phyloP scores from a whole-genome alignment of 257 asterid genomes.

The Gynochthodes officinalis region DNA sequence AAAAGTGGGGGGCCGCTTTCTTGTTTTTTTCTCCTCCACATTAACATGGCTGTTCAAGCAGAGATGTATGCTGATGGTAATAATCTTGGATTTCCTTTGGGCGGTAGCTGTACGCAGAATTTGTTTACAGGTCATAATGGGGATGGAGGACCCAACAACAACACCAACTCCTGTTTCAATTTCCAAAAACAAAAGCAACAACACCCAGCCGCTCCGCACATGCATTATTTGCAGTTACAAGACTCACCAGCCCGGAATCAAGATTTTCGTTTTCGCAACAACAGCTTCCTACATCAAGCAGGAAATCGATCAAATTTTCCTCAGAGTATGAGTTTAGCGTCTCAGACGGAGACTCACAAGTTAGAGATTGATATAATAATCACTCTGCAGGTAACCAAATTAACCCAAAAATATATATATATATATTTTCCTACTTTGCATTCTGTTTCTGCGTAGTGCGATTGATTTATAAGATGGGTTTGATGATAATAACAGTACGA shows the following conservation, averaged over 20 bases:
- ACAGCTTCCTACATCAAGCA: background rate
- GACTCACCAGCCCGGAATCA: constrained; percentile 23
- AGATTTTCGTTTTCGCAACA: background rate
- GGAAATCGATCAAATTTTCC: constrained; percentile 18
- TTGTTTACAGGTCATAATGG: constrained; percentile 37
- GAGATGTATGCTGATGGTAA: constrained; percentile 38
- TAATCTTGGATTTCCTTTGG: constrained; percentile 37
- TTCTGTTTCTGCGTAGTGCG: too few species aligned
- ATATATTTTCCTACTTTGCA: background rate
- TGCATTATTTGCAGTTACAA: constrained; percentile 34
- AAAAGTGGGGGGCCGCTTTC: too few species aligned
- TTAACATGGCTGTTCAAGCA: constrained; percentile 75
- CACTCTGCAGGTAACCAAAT: constrained; percentile 45
- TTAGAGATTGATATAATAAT: constrained; percentile 53
- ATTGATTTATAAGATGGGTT: background rate
- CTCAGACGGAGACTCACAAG: constrained; percentile 44
- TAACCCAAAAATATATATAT: too few species aligned
- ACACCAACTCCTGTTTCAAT: constrained; percentile 11
- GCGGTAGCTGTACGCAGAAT: constrained; percentile 33
- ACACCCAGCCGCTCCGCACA: background rate
- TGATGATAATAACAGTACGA: constrained; percentile 46
- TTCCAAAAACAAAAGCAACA: constrained; percentile 24
- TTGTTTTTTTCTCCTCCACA: too few species aligned
- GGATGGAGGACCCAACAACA: constrained; percentile 30
- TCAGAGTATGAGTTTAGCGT: constrained; percentile 18